phyloP scores from a whole-genome alignment of 345 rosid genomes.

The Sapria himalayana region DNA sequence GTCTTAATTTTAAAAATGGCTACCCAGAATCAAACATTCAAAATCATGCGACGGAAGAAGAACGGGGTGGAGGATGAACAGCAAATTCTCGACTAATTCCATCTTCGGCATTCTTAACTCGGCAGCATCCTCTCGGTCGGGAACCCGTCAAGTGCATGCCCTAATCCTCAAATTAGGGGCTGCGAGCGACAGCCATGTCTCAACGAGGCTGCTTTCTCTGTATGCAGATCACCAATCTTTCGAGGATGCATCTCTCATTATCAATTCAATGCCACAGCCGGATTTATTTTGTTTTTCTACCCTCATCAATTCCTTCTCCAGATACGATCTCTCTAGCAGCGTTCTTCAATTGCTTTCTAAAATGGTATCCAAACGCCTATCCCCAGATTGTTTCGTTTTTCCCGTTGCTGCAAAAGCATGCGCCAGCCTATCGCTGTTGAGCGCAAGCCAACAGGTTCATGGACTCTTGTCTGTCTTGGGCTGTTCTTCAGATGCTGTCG shows the following conservation, averaged over 20 bases:
- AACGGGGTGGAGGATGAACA: too few species aligned
- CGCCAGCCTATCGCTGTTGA: constrained; percentile 9
- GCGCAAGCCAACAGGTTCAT: constrained; percentile 10
- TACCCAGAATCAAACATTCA: too few species aligned
- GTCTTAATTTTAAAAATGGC: too few species aligned
- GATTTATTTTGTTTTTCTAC: constrained; percentile 16
- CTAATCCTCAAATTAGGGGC: too few species aligned
- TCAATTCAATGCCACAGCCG: constrained; percentile 14
- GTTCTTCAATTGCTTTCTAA: constrained; percentile 19
- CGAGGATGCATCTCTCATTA: constrained; percentile 18
- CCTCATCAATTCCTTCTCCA: constrained; percentile 20
- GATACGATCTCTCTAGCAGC: constrained; percentile 12
- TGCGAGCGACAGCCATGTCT: constrained; percentile 8
- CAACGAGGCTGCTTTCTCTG: constrained; percentile 17
- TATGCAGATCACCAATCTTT: constrained; percentile 17
- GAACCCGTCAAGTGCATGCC: too few species aligned
- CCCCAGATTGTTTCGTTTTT: too few species aligned
- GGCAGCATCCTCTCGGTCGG: too few species aligned
- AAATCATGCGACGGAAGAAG: too few species aligned
- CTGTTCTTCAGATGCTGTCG: constrained; percentile 7
- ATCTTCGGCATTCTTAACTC: too few species aligned
- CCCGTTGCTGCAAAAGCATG: constrained; percentile 11
- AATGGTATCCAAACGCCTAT: constrained; percentile 20
- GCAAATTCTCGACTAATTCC: too few species aligned
- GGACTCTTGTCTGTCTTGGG: constrained; percentile 8